Conservation (phyloP, 1,284 basidiomycete species). For the Vanrija pseudolonga region DNA sequence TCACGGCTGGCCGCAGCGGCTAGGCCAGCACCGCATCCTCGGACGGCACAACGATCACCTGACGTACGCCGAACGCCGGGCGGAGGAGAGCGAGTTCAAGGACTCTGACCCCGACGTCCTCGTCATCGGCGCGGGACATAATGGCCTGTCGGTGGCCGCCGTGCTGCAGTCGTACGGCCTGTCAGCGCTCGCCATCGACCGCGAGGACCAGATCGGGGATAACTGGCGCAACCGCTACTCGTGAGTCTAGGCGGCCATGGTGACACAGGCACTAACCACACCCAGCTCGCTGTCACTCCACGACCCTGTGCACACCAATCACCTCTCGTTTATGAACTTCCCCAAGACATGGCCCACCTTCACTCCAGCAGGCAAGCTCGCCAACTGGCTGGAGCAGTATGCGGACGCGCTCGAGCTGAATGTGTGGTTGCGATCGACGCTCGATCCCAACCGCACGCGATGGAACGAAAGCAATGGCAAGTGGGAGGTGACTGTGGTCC, state of each 20-base stretch:
- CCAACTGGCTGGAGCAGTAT: conserved; percentile 65
- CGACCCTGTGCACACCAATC: conserved; percentile 56
- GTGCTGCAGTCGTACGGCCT: conserved; percentile 58
- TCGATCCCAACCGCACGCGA: conserved; percentile 47
- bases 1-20: conserved; percentile 53
- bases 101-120: not conserved
- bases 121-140: conserved; percentile 60
- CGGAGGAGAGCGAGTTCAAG: conserved; percentile 34
- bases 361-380: conserved; percentile 55
- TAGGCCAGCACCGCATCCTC: conserved; percentile 41
- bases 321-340: conserved; percentile 31
- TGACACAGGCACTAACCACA: not conserved
- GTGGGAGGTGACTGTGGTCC: conserved; percentile 57
- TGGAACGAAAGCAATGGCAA: conserved; percentile 54
- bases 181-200: conserved; percentile 57
- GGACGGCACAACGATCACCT: conserved; percentile 30
- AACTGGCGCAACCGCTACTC: conserved; percentile 60
- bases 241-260: conserved; percentile 8
- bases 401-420: conserved; percentile 62
- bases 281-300: conserved; percentile 57
- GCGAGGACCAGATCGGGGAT: conserved; percentile 56
- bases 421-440: conserved; percentile 60
- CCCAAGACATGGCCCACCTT: conserved; percentile 34
- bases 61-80: conserved; percentile 25
- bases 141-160: conserved; percentile 61